Evolutionary conservation across 257 asterid genomes (phyloP), one percentile per base, ranked within the genome.

Genomic region (Scutellaria baicalensis): DNA sequence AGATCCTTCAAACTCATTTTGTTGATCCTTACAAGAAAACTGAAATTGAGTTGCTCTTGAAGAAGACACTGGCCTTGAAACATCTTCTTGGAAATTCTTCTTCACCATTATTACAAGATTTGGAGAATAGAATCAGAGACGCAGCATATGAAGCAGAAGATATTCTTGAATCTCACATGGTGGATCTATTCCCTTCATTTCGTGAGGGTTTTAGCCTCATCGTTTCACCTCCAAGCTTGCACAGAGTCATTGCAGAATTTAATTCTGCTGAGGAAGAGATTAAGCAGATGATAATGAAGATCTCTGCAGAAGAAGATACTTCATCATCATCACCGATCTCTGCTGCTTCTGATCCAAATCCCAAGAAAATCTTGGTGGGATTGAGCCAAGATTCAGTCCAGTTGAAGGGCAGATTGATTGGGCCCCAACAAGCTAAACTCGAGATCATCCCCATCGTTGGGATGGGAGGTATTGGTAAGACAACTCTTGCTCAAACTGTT

Each of bases 51-150:
- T 16, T 23, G 45, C 60, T 75, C 9, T 18, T 68, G 8, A 18
- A 52, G 52, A 68, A 36, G 10, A 13, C 75, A 8, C 14, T 9
- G 9, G 52, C 21, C 14, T 21, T 68, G 33, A 56, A 55, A 27
- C 43, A 68, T 2, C 31, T 51, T 5, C n/a, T 68, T 45, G 61
- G 42, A 1, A 54, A 14, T 33, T 20, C 47, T 43, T 17, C 75
- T 16, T 8, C 39, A 43, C 27, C 52, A 12, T 17, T 1, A 6
- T 16, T 18, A 6, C 17, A 61, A 47, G 44, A 23, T 60, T 61
- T 61, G 36, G 75, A 75, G 62, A 56, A 38, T 44, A 58, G 39
- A 21, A 68, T 75, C 58, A 54, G 59, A 31, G 70, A 68, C 38
- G 71, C 62, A 3, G 42, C 47, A 3, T 17, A 75, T 13, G 42